A percentile compares a stretch with the other conserved stretches of the same genome.
phyloP scores from a whole-genome alignment of 768 basidiomycete genomes.

The Auriscalpium orientale region DNA sequence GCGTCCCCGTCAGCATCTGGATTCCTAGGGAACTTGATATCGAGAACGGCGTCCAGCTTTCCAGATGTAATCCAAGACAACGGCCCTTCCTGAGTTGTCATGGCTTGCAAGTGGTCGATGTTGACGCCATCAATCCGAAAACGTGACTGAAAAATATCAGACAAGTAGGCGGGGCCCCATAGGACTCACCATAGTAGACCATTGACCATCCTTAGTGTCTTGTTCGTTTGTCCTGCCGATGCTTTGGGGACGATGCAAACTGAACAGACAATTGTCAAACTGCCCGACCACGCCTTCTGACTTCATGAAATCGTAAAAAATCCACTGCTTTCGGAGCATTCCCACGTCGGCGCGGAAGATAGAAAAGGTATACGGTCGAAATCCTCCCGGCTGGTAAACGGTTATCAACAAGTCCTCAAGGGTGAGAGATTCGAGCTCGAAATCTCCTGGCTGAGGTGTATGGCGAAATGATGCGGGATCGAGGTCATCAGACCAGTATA shows the following conservation, averaged over 20 bases:
- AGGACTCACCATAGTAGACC: conserved; percentile 28
- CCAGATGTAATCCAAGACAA: conserved; percentile 98
- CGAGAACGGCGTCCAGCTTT: conserved; percentile 92
- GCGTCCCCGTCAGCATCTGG: conserved; percentile 61
- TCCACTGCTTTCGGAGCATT: conserved; percentile 83
- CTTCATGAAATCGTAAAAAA: conserved; percentile 86
- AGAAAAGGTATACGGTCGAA: conserved; percentile 86
- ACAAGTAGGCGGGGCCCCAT: neutral
- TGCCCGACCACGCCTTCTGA: conserved; percentile 97
- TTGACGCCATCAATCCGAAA: conserved; percentile 96
- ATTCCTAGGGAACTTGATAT: conserved; percentile 93
- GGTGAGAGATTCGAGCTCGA: conserved; percentile 83
- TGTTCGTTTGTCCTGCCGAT: conserved; percentile 86
- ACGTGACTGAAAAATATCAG: conserved; percentile 55
- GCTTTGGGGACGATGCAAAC: conserved; percentile 92
- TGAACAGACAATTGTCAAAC: conserved; percentile 96
- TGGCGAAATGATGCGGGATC: conserved; percentile 81
- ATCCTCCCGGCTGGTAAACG: conserved; percentile 87
- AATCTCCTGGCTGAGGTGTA: conserved; percentile 68
- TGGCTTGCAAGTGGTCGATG: conserved; percentile 88
- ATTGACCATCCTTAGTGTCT: conserved; percentile 75
- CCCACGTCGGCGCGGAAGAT: conserved; percentile 90
- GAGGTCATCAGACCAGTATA: conserved; percentile 77
- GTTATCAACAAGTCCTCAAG: conserved; percentile 92
- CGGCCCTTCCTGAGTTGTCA: conserved; percentile 75